Evolutionary conservation across 2,329 filamentous ascomycete genomes (phyloP), one percentile per base, ranked within the genome.

Genomic region (Raffaelea deltoideospora): DNA sequence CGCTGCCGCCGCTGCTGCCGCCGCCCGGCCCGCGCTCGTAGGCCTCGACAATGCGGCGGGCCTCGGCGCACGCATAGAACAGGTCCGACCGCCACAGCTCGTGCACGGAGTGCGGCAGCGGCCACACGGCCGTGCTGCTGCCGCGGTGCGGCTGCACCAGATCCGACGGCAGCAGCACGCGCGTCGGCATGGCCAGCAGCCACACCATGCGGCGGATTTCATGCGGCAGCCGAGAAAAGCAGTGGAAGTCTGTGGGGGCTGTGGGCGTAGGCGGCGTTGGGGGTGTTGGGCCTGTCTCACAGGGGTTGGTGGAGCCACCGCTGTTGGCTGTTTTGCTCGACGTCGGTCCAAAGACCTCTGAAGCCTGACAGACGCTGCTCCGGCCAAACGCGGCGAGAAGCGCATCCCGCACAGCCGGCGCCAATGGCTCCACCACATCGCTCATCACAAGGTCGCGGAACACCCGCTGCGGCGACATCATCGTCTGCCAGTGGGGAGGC

Each of bases 131-230:
- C 6, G 9, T 11, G 18, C 5, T 15, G 24, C 23, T 15, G 24
- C 13, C 26, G n/a, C 21, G 9, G 22, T 27, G 17, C 15, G 18
- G 2, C 5, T 17, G 20, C n/a, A 1, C 11, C 13, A 46, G 35
- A 19, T 46, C 44, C 5, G 29, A 20, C 14, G 35, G 39, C 14
- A 44, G 34, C 18, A 46, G 32, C 22, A 46, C 39, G 21, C 44
- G 42, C 3, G 26, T 11, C 9, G 44, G 42, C 34, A 46, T 10
- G 3, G 44, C 44, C 7, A 31, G 32, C 15, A 39, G 37, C 44
- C 44, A 46, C 29, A 46, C 28, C 31, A 46, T 43, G 35, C 30
- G 37, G 21, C 44, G 44, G 29, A 46, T 37, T 22, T 46, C 44
- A 6, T 27, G 37, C 5, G 44, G 44, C n/a, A 46, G 39, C 6